These are phyloP conservation scores for Fusarium secorum DNA, from an alignment of 2,329 filamentous ascomycete genomes.

Conservation along the genomic window DNA sequence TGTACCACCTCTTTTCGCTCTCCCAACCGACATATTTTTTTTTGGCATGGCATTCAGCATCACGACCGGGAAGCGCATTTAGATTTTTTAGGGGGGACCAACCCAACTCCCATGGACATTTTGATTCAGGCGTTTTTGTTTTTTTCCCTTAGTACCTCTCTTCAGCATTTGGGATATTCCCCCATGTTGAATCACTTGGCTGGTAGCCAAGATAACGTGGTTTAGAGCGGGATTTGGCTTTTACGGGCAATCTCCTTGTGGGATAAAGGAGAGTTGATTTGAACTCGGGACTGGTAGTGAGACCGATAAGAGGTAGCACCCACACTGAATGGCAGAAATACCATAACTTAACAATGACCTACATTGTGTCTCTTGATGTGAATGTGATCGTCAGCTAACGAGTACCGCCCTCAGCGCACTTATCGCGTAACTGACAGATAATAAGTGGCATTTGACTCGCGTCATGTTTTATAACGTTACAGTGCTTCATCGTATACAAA, in stretches of 20 bases:
- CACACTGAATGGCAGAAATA: conserved; percentile 51
- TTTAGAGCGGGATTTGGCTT: neutral
- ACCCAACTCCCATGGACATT: conserved; percentile 3
- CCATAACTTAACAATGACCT: conserved; percentile 41
- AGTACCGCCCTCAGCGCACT: neutral
- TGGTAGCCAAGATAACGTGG: neutral
- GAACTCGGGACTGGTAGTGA: conserved; percentile 13
- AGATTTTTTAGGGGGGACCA: conserved; percentile 19
- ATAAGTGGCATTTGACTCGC: neutral
- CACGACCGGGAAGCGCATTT: conserved; percentile 33
- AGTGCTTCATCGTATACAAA: neutral
- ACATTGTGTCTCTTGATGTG: neutral
- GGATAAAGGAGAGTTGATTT: neutral
- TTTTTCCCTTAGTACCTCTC: neutral
- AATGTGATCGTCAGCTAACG: neutral
- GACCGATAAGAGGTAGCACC: conserved; percentile 35
- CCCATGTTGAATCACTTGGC: conserved; percentile 25
- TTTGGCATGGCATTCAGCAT: conserved; percentile 14
- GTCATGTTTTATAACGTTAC: conserved; percentile 16
- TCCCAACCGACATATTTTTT: conserved; percentile 11
- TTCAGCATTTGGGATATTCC: conserved; percentile 41
- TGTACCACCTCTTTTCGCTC: conserved; percentile 27
- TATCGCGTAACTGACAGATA: neutral
- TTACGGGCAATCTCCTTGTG: neutral
- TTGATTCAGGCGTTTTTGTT: conserved; percentile 34